Base-by-base conservation (phyloP, 345 rosid species). In the Brassica incana region DNA sequence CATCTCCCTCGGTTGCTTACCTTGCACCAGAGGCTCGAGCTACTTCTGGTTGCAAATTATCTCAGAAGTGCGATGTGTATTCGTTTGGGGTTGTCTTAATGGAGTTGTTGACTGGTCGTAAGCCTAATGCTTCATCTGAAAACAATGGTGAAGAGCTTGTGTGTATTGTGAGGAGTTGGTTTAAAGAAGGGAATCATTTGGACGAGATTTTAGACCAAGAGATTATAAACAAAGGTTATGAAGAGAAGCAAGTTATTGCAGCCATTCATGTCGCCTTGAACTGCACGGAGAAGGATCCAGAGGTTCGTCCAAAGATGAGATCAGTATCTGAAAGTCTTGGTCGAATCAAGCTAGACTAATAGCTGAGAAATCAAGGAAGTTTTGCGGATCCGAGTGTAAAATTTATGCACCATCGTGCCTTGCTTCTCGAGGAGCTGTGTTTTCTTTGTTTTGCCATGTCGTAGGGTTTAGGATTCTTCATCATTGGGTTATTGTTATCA, bases 261-360 rank as follows among this genome's bases (percentile, higher is more conserved):
- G 86, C 89, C 8, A 88, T 95, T 77, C 93, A 95, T 75, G 83
- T 93, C 23, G 95, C 99, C 2, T 87, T 95, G 27, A 95, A 88
- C 71, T 95, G 99, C 86, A 88, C 99, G 0, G 99, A 95, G 43
- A 80, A 84, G 40, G 93, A 93, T 74, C 98, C 98, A 0, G 98
- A 95, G 83, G 8, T 90, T 76, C 98, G 99, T 25, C 99, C 99
- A 0, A 81, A 87, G 88, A 95, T 93, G 97, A 93, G 87, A 89
- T 82, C 71, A 0, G 96, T 95, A 75, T 91, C 90, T 1, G 98
- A 95, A 73, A 84, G 75, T 82, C 96, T 95, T 0, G 91, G 92
- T 79, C 89, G 96, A 43, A 85, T 91, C 75, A 89, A 87, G 79
- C 69, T 33, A 35, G 77, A 77, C 8, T 88, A 82, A 90, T 30